A percentile compares a stretch with the other conserved stretches of the same genome.
phyloP scores from a whole-genome alignment of 2,329 filamentous ascomycete genomes.

The Pyrenophora teres region DNA sequence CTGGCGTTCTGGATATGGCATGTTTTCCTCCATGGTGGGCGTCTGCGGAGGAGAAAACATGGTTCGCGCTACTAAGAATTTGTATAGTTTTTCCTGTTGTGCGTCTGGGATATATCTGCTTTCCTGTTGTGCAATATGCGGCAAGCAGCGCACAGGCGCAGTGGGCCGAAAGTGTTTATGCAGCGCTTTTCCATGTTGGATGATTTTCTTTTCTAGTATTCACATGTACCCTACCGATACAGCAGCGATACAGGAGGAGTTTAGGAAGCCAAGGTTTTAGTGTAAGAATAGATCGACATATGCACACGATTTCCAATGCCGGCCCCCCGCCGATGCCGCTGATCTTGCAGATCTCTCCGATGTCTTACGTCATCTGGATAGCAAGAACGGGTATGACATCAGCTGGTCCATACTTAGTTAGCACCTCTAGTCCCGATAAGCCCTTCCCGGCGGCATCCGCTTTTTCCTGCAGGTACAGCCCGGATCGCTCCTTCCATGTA shows the following conservation, averaged over 20 bases:
- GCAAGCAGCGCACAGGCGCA: not conserved
- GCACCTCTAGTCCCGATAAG: not conserved
- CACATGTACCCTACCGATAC: not conserved
- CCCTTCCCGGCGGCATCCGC: not conserved
- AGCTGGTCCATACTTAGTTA: not conserved
- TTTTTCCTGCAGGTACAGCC: not conserved
- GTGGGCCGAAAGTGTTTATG: no score
- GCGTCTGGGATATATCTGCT: not conserved
- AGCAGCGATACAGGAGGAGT: not conserved
- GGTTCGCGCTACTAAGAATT: not conserved
- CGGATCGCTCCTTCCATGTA: no score
- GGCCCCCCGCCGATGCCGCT: not conserved
- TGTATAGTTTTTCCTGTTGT: not conserved
- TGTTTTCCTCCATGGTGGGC: not conserved
- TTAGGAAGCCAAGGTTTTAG: not conserved
- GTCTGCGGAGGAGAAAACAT: not conserved
- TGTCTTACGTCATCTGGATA: not conserved
- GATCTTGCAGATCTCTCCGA: not conserved
- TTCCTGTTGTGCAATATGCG: not conserved
- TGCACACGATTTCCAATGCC: not conserved
- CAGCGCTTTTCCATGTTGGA: not conserved
- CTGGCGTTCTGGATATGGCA: constrained; percentile 1
- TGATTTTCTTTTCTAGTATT: not conserved
- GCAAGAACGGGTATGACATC: not conserved
- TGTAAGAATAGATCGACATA: constrained; percentile 1